Evolutionary conservation across 306 rosid genomes (phyloP).

Genomic region (Echinosophora koreensis): DNA sequence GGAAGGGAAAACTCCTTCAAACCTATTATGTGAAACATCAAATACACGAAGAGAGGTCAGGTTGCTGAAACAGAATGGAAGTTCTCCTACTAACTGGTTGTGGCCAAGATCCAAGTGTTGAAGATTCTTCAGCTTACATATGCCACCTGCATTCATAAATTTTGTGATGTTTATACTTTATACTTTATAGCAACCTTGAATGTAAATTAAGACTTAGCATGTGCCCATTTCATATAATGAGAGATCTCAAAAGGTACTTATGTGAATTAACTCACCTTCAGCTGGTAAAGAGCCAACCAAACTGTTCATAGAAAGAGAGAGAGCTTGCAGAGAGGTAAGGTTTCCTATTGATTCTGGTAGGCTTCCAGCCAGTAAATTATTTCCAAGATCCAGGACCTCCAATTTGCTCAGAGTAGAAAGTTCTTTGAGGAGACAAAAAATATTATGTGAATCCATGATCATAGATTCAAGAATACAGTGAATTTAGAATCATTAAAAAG

Average conservation of each 20-base stretch:
- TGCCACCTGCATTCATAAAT: background rate
- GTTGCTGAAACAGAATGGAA: slow-evolving; percentile 21
- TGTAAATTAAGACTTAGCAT: background rate
- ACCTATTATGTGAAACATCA: slow-evolving; percentile 20
- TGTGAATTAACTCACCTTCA: slow-evolving; percentile 8
- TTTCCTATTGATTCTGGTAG: slow-evolving; percentile 19
- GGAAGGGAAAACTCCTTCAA: slow-evolving; percentile 28
- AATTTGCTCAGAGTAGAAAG: slow-evolving; percentile 7
- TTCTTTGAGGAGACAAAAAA: background rate
- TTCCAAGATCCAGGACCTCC: slow-evolving; percentile 21
- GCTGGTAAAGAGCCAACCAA: slow-evolving; percentile 12
- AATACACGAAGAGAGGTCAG: slow-evolving; percentile 37
- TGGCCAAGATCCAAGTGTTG: slow-evolving; percentile 29
- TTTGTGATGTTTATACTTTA: too few relatives aligned
- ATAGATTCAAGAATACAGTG: background rate
- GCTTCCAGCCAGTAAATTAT: slow-evolving; percentile 12
- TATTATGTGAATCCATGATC: background rate
- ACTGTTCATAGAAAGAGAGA: slow-evolving; percentile 29
- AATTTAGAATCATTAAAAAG: too few relatives aligned
- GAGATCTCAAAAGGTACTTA: background rate
- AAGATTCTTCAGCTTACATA: slow-evolving; percentile 30
- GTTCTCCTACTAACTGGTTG: slow-evolving; percentile 10
- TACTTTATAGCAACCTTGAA: background rate
- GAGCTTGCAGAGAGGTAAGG: slow-evolving; percentile 20
- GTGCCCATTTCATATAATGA: background rate